Base-by-base conservation (phyloP, 2,329 filamentous ascomycete species). In the Sporothrix brasiliensis region DNA sequence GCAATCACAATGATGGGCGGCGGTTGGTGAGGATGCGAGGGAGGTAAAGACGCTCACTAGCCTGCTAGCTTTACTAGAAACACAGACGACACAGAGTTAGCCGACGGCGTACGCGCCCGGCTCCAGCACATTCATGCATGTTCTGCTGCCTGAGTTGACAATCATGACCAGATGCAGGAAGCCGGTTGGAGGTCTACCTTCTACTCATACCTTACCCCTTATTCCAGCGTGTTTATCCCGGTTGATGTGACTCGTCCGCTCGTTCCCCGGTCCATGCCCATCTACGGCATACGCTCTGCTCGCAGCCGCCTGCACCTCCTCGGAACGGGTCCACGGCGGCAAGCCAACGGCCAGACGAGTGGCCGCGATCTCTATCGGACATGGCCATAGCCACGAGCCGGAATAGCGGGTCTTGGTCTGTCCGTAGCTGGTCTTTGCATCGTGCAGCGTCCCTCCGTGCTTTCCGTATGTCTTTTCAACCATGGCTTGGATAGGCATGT, bases 1-100 rank as follows among this genome's bases (percentile, higher is more conserved):
- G 41, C 56, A 61, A 54, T 69, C 68, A 69, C 68, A 69, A 30
- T 27, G 7, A 30, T 21, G 53, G 41, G 44, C 39, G 53, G 67
- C 21, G 24, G 44, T 49, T 30, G 58, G 41, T 53, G 63, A 53
- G 58, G 39, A 47, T 13, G 39, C n/a, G 52, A 53, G 21, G 21
- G 49, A 39, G 39, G 39, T 34, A 24, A 13, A 5, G n/a, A 27
- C 54, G 30, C 16, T 39, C 47, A n/a, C 14, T 49, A 7, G 14
- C 6, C 47, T 19, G 16, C 16, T 49, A 2, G 9, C 54, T 30
- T 21, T 54, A 30, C 24, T 30, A 4, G 52, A 30, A 54, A 54
- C 52, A 14, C 52, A 50, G 9, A 50, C 49, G 7, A 9, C 14
- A 19, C 14, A 19, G 24, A n/a, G 39, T 21, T 63, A 19, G 58